phyloP scores from a whole-genome alignment of 2,329 filamentous ascomycete genomes.

The Cytospora paraplurivora region DNA sequence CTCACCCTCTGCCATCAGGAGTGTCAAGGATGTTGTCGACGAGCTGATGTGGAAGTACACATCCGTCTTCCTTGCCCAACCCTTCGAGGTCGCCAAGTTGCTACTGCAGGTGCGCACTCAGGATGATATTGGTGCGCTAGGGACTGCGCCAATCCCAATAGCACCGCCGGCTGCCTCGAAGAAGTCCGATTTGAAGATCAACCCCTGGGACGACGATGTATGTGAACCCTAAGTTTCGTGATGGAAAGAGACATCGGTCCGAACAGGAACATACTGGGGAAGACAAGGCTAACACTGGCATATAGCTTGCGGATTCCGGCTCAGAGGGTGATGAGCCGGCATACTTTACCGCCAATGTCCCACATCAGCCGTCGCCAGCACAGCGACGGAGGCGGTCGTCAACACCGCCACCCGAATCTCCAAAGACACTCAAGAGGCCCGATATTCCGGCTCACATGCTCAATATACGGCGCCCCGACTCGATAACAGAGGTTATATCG shows the following conservation, averaged over 20 bases:
- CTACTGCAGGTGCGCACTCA: constrained; percentile 76
- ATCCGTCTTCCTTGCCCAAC: constrained; percentile 85
- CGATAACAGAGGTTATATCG: constrained; percentile 81
- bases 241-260: background rate
- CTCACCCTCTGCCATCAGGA: constrained; percentile 73
- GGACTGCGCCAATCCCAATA: constrained; percentile 31
- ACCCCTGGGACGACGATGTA: constrained; percentile 35
- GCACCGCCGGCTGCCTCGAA: constrained; percentile 16
- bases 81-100: constrained; percentile 96
- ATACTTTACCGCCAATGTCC: constrained; percentile 75
- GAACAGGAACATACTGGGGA: background rate
- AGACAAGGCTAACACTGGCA: constrained; percentile 2
- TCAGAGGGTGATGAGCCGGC: constrained; percentile 76
- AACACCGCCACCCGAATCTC: constrained; percentile 38
- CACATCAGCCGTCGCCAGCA: constrained; percentile 56
- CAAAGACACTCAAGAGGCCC: constrained; percentile 41
- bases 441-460: constrained; percentile 61
- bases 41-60: constrained; percentile 91
- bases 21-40: constrained; percentile 76
- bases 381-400: constrained; percentile 38
- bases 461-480: constrained; percentile 72
- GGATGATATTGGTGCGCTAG: constrained; percentile 48
- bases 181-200: constrained; percentile 30
- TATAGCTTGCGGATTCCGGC: constrained; percentile 59
- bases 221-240: constrained; percentile 16